These are phyloP conservation scores for Speleostelium caveatum DNA, from an alignment of 78 protist species.

Conservation along the genomic window DNA sequence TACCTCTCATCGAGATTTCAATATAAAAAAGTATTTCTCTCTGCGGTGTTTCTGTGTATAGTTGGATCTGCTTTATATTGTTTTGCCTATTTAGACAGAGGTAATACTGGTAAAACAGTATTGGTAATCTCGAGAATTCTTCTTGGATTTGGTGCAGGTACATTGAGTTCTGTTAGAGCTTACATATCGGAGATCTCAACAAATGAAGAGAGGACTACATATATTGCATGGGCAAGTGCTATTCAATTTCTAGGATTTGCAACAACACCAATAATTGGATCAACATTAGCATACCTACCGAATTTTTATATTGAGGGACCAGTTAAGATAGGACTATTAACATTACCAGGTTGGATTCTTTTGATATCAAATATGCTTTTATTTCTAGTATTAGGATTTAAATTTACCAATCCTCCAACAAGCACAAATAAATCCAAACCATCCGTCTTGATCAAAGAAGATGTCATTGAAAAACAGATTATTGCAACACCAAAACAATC, in stretches of 20 bases:
- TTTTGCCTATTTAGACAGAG: background rate
- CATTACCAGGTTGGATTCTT: slow-evolving; percentile 13
- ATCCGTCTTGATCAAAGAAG: background rate
- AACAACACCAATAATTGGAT: slow-evolving; percentile 21
- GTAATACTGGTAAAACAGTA: background rate
- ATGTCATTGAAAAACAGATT: background rate
- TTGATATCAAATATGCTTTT: background rate
- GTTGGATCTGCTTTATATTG: slow-evolving; percentile 13
- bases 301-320: background rate
- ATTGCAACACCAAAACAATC: background rate
- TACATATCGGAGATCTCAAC: slow-evolving; percentile 37
- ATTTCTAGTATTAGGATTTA: background rate
- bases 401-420: background rate
- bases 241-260: slow-evolving; percentile 67
- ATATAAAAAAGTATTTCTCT: slow-evolving; percentile 11
- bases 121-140: slow-evolving; percentile 2
- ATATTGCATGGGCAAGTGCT: slow-evolving; percentile 21
- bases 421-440: background rate
- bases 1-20: background rate
- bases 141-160: slow-evolving; percentile 52
- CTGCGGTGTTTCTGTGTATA: slow-evolving; percentile 8
- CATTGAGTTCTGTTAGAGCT: slow-evolving; percentile 48
- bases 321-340: background rate
- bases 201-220: slow-evolving; percentile 44
- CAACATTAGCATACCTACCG: slow-evolving; percentile 12